These are phyloP conservation scores for Tetrapisispora pingtungensis DNA, from an alignment of 805 yeast species.

Conservation along the genomic window DNA sequence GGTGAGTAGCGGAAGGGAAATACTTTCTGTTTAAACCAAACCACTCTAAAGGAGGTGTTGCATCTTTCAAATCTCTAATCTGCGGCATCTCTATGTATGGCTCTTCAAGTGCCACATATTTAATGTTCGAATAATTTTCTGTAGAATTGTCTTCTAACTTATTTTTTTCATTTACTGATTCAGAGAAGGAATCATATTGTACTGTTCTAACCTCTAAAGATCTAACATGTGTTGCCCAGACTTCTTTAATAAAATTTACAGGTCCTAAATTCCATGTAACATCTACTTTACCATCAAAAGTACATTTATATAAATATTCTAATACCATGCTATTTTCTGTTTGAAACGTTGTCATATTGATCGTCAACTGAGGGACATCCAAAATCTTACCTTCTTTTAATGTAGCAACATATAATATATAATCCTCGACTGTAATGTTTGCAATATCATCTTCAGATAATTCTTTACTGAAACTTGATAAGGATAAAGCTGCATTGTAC, in stretches of 20 bases:
- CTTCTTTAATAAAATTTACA: slow-evolving; percentile 78
- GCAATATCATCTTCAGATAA: slow-evolving; percentile 40
- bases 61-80: slow-evolving; percentile 84
- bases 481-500: slow-evolving; percentile 54
- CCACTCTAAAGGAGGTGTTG: slow-evolving; percentile 98
- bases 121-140: slow-evolving; percentile 25
- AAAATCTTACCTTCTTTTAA: slow-evolving; percentile 76
- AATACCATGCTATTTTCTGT: slow-evolving; percentile 40
- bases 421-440: slow-evolving; percentile 41
- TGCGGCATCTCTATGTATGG: slow-evolving; percentile 87
- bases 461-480: slow-evolving; percentile 48
- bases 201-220: slow-evolving; percentile 57
- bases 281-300: slow-evolving; percentile 84
- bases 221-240: slow-evolving; percentile 79
- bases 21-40: slow-evolving; percentile 83
- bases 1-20: slow-evolving; percentile 82
- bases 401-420: slow-evolving; percentile 42
- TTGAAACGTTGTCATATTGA: slow-evolving; percentile 72
- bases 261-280: slow-evolving; percentile 92
- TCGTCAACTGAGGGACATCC: slow-evolving; percentile 62
- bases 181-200: slow-evolving; percentile 12
- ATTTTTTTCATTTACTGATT: slow-evolving; percentile 24
- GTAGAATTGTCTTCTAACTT: slow-evolving; percentile 34
- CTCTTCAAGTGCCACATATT: slow-evolving; percentile 51
- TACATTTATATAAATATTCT: slow-evolving; percentile 57